Percentiles rank a stretch among this genome's conserved stretches.
Evolutionary conservation across 495 filamentous ascomycete genomes (phyloP).

Genomic region (Entonaema liquescens): DNA sequence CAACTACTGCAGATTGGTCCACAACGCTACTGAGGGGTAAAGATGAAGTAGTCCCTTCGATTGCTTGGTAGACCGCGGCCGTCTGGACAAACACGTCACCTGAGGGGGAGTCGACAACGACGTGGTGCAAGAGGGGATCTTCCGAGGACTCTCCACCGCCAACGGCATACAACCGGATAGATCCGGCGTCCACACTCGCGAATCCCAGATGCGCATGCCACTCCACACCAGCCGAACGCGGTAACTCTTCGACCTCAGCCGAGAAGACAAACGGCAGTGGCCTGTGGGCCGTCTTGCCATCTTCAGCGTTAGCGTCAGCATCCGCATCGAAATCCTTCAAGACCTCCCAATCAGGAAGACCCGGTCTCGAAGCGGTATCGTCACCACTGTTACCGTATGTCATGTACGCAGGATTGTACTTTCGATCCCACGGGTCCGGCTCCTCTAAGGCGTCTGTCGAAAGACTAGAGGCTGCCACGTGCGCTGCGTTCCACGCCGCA

Average conservation of each 20-base stretch:
- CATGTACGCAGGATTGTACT: conserved; percentile 58
- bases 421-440: conserved; percentile 78
- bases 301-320: conserved; percentile 11
- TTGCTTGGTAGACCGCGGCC: not conserved
- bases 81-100: conserved; percentile 41
- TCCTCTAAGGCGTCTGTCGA: conserved; percentile 47
- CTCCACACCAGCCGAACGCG: conserved; percentile 73
- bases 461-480: conserved; percentile 23
- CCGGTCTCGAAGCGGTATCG: conserved; percentile 20
- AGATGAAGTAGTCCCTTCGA: not conserved
- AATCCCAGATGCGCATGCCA: conserved; percentile 66
- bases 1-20: conserved; percentile 1
- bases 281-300: conserved; percentile 3
- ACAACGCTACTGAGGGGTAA: not conserved
- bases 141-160: not conserved
- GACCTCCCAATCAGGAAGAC: conserved; percentile 49
- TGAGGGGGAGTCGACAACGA: conserved; percentile 29
- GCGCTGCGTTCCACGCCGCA: conserved; percentile 50
- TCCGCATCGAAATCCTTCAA: conserved; percentile 42
- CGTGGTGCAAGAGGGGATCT: conserved; percentile 28
- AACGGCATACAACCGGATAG: conserved; percentile 22
- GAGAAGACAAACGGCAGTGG: conserved; percentile 71
- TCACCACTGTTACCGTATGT: conserved; percentile 37
- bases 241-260: conserved; percentile 75
- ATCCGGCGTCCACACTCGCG: conserved; percentile 32